Evolutionary conservation across 495 filamentous ascomycete genomes (phyloP).

Genomic region (Venustampulla echinocandica): DNA sequence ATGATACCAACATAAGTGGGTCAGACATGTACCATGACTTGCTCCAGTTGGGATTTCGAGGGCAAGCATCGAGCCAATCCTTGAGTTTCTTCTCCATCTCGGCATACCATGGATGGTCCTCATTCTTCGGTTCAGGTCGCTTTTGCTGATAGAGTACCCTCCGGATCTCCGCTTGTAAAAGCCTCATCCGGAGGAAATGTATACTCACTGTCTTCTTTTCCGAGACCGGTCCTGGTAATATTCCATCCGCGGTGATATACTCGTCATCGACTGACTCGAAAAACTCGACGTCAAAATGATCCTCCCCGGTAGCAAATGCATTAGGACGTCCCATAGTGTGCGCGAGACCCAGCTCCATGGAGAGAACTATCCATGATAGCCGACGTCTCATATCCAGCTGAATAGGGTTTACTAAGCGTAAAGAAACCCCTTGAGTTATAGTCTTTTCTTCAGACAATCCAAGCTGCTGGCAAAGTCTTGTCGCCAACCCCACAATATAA

Average conservation of each 20-base stretch:
- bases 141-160: conserved; percentile 76
- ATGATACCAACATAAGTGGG: conserved; percentile 1
- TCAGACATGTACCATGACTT: conserved; percentile 38
- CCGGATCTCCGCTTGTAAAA: conserved; percentile 79
- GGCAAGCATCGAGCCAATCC: conserved; percentile 51
- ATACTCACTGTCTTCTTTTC: conserved; percentile 78
- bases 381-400: conserved; percentile 83
- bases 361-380: conserved; percentile 74
- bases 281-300: conserved; percentile 73
- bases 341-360: conserved; percentile 80
- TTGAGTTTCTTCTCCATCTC: conserved; percentile 70
- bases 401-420: conserved; percentile 46
- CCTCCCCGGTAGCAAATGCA: conserved; percentile 66
- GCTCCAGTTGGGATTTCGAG: conserved; percentile 39
- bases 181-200: conserved; percentile 86
- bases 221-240: conserved; percentile 56
- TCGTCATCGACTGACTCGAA: conserved; percentile 72
- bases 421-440: conserved; percentile 47
- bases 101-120: conserved; percentile 75
- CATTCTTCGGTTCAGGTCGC: conserved; percentile 58
- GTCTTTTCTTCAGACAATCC: conserved; percentile 80
- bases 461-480: conserved; percentile 76
- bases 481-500: conserved; percentile 80
- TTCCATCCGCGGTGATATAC: conserved; percentile 70
- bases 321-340: conserved; percentile 79